phyloP scores from a whole-genome alignment of 345 rosid genomes.

The Syzygium oleosum region DNA sequence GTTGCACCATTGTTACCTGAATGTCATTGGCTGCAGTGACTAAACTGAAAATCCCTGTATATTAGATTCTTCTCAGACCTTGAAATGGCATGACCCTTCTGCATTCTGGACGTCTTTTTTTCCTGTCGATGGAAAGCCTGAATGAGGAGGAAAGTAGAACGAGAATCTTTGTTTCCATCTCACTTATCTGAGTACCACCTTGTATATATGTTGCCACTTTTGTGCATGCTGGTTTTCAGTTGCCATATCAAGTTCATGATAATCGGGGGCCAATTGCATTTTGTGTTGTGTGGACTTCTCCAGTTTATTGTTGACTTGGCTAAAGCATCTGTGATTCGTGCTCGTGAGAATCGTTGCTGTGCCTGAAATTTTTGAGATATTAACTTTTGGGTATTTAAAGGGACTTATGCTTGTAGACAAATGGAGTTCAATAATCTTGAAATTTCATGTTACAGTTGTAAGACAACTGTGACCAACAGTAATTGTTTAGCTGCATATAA shows the following conservation, averaged over 20 bases:
- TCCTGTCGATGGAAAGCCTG: background rate
- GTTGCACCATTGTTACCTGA: background rate
- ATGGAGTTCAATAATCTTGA: background rate
- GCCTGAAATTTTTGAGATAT: background rate
- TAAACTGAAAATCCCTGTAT: background rate
- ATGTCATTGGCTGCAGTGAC: background rate
- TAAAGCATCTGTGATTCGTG: background rate
- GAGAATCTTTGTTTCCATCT: background rate
- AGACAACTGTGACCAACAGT: background rate
- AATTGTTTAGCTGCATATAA: background rate
- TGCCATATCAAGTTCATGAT: background rate
- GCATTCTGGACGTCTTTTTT: background rate
- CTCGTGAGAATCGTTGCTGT: background rate
- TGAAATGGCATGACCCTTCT: background rate
- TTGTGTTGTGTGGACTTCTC: background rate
- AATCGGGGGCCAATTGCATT: background rate
- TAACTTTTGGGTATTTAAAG: background rate
- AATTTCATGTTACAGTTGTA: background rate
- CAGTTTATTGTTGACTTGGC: background rate
- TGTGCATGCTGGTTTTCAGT: background rate
- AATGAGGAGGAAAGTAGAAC: background rate
- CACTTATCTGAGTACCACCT: background rate
- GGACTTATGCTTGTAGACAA: background rate
- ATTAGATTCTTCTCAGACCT: background rate
- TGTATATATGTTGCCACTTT: background rate